phyloP scores from a whole-genome alignment of 495 filamentous ascomycete species.

The Chaetomium fimeti region DNA sequence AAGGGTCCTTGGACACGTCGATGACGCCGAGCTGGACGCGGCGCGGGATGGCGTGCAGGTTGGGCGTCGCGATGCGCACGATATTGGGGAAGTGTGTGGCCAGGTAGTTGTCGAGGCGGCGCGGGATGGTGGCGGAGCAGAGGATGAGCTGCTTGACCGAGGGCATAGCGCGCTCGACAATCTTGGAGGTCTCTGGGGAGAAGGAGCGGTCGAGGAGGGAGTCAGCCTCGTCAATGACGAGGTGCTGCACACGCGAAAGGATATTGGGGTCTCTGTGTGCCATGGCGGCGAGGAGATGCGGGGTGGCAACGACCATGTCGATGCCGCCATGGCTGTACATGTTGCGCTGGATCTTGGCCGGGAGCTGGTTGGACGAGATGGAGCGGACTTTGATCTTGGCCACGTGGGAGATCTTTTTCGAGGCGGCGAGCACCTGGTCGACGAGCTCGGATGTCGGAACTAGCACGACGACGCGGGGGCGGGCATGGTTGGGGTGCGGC shows the following conservation, averaged over 20 bases:
- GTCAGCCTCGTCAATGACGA: constrained; percentile 93
- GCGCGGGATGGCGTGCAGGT: constrained; percentile 91
- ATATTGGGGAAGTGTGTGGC: constrained; percentile 78
- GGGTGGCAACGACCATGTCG: constrained; percentile 83
- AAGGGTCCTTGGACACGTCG: constrained; percentile 84
- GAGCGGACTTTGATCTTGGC: constrained; percentile 77
- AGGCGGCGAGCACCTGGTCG: constrained; percentile 73
- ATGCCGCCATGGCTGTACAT: constrained; percentile 79
- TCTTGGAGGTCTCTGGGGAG: constrained; percentile 70
- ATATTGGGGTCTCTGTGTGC: constrained; percentile 84
- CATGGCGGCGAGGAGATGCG: constrained; percentile 82
- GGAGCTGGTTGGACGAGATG: constrained; percentile 71
- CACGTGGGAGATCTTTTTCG: constrained; percentile 76
- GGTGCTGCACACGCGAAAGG: constrained; percentile 78
- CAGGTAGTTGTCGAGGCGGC: constrained; percentile 80
- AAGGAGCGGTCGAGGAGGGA: constrained; percentile 93
- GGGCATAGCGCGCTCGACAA: constrained; percentile 73
- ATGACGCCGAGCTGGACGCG: constrained; percentile 92
- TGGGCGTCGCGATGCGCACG: constrained; percentile 81
- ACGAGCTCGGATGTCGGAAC: constrained; percentile 95
- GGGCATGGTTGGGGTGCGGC: constrained; percentile 66
- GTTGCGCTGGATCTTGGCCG: constrained; percentile 78
- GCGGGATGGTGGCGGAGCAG: constrained; percentile 94
- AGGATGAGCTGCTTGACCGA: constrained; percentile 86
- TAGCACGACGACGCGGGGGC: constrained; percentile 80